Percentiles rank a stretch among this genome's conserved stretches.
Conservation (phyloP, 73 alveolate species). For the Paramecium tetraurelia region DNA sequence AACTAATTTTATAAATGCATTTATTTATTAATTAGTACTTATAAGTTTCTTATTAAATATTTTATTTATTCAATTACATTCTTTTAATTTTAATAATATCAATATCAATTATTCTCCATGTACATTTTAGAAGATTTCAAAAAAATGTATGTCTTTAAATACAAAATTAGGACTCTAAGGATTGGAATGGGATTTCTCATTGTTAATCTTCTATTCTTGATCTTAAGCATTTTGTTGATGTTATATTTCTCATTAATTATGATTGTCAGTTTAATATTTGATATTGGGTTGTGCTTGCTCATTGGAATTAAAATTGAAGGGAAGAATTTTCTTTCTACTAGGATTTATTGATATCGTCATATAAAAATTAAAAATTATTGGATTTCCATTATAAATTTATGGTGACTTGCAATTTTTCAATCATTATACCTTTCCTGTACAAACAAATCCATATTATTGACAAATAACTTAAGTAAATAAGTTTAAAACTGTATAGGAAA, state of each 20-base stretch:
- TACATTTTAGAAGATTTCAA: neutral
- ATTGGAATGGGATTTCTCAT: conserved; percentile 27
- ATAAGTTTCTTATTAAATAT: neutral
- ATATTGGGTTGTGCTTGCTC: neutral
- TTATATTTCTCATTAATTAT: too few species aligned
- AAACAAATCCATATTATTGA: conserved; percentile 3
- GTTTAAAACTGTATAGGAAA: neutral
- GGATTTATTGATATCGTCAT: neutral
- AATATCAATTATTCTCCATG: neutral
- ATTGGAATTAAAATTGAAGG: neutral
- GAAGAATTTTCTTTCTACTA: neutral
- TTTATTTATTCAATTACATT: neutral
- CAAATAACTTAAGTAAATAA: conserved; percentile 37
- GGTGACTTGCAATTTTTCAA: conserved; percentile 23
- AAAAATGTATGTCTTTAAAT: neutral
- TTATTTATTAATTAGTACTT: neutral
- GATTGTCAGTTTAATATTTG: neutral
- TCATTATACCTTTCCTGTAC: conserved; percentile 43
- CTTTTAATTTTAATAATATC: neutral
- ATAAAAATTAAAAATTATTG: neutral
- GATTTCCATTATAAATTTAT: neutral
- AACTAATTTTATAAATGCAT: neutral
- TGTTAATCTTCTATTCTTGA: neutral
- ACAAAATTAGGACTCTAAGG: neutral
- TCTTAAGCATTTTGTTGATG: neutral